phyloP scores from a whole-genome alignment of 805 yeast species.

The Teunomyces funiuensis region DNA sequence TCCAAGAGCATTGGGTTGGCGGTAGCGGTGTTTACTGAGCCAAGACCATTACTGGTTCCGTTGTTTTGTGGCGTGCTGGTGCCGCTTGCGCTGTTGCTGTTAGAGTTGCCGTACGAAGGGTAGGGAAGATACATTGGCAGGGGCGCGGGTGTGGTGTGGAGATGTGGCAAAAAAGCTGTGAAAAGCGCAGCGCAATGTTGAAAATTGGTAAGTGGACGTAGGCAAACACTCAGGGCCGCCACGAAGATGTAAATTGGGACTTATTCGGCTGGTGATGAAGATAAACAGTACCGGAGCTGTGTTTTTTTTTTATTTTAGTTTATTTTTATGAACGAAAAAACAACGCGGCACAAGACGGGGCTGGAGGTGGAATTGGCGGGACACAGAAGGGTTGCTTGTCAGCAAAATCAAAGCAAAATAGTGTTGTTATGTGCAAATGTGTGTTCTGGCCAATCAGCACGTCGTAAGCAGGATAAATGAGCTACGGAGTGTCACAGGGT shows the following conservation, averaged over 20 bases:
- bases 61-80: conserved; percentile 6
- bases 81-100: conserved; percentile 9
- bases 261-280: not conserved
- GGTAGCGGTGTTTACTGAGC: not conserved
- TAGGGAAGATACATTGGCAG: conserved; percentile 10
- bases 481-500: not conserved
- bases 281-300: conserved; percentile 2
- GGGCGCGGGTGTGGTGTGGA: not conserved
- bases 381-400: not conserved
- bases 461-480: not conserved
- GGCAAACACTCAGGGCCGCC: not conserved
- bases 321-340: not conserved
- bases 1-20: conserved; percentile 5
- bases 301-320: conserved; percentile 3
- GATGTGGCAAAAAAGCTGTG: not conserved
- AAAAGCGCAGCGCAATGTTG: too few species aligned
- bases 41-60: not conserved
- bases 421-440: too few species aligned
- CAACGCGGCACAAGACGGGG: not conserved
- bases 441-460: not conserved
- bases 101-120: conserved; percentile 8
- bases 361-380: not conserved
- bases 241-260: not conserved
- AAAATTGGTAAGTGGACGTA: not conserved
- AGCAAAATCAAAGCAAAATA: too few species aligned